Evolutionary conservation across 257 asterid genomes (phyloP), one percentile per base, ranked within the genome.

Genomic region (Cordia subcordata): DNA sequence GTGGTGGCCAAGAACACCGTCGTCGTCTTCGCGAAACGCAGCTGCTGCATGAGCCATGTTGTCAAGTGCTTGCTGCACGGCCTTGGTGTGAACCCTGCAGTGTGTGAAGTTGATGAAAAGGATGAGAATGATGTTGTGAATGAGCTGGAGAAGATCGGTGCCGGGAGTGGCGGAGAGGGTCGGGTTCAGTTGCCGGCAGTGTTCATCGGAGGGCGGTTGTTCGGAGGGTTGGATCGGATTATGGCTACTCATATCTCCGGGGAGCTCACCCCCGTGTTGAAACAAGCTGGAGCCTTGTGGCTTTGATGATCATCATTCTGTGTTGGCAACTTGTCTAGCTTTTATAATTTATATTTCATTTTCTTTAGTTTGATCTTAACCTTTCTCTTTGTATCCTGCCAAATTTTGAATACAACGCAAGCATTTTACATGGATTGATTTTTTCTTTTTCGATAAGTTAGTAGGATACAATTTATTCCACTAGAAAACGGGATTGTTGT

Each of bases 281-380:
- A 79, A 60, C 62, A 75, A 53, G 95, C 82, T 56, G 88, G 91
- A n/a, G 95, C 95, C 10, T 75, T 85, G 46, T 85, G 88, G 91
- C 67, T 85, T 19, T 85, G 71, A 80, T n/a, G 33, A 1, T 20
- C 47, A 42, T 2, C 35, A 6, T 27, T 27, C 35, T 27, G 4
- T 27, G 35, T 27, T 27, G 6, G 35, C 35, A 27, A 27, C 35
- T 27, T 27, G 3, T 27, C 35, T 27, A 27, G 35, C 35, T 27
- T 27, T 27, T 27, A 27, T 27, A 27, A 1, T 27, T 27, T 27
- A 27, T 27, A 27, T 27, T 27, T 27, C 35, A 27, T 6, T 27
- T 27, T 27, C 35, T 27, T 27, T 27, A 27, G 35, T 27, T 27
- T 27, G 35, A 27, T 27, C 35, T 27, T 27, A 3, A 27, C 10